Conservation (phyloP, 2,329 filamentous ascomycete genomes). For the Alternaria atra region DNA sequence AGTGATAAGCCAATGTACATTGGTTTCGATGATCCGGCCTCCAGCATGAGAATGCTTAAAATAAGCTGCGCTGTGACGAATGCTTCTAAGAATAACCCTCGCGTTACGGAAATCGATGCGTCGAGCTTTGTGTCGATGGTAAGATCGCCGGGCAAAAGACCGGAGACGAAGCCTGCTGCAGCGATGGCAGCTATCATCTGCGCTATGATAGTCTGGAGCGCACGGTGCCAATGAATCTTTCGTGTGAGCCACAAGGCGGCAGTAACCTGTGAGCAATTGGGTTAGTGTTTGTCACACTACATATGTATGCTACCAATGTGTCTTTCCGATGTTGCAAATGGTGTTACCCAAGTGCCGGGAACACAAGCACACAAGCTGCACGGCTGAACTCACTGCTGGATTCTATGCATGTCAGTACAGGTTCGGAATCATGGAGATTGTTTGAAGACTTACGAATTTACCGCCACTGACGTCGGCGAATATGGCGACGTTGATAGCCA, state of each 20-base stretch:
- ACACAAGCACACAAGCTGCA: not conserved
- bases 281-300: slow-evolving; percentile 12
- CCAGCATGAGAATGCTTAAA: slow-evolving; percentile 63
- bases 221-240: slow-evolving; percentile 34
- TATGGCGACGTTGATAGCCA: slow-evolving; percentile 49
- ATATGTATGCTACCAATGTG: not conserved
- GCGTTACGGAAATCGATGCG: slow-evolving; percentile 32
- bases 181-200: slow-evolving; percentile 44
- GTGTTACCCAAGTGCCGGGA: slow-evolving; percentile 32
- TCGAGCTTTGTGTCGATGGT: slow-evolving; percentile 35
- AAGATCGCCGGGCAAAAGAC: slow-evolving; percentile 41
- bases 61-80: slow-evolving; percentile 49
- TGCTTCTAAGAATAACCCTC: slow-evolving; percentile 41
- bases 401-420: slow-evolving; percentile 3
- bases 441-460: slow-evolving; percentile 38
- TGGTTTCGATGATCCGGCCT: slow-evolving; percentile 69
- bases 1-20: slow-evolving; percentile 75
- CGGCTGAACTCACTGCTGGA: slow-evolving; percentile 35
- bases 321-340: not conserved
- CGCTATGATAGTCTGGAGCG: slow-evolving; percentile 35
- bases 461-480: slow-evolving; percentile 49
- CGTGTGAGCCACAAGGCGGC: slow-evolving; percentile 32
- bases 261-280: slow-evolving; percentile 28
- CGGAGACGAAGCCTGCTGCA: slow-evolving; percentile 40
- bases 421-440: not conserved